Evolutionary conservation across 371 early-diverging fungal species (phyloP).

Genomic region (Zopfochytrium polystomum): DNA sequence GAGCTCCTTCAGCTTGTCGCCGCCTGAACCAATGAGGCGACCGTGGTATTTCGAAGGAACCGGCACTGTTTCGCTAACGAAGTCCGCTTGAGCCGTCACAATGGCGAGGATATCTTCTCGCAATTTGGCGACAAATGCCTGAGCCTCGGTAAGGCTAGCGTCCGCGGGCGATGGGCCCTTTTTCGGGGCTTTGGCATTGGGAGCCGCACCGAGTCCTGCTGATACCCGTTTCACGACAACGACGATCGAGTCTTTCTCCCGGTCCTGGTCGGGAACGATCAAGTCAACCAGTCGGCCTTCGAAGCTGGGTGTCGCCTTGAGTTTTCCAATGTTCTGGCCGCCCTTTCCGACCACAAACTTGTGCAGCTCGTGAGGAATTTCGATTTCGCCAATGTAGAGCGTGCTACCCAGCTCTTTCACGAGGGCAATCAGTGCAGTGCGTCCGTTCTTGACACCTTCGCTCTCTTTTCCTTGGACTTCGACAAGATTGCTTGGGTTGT

Average conservation of each 20-base stretch:
- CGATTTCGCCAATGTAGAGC: slow-evolving; percentile 63
- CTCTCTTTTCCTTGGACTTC: slow-evolving; percentile 46
- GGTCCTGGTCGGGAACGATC: slow-evolving; percentile 65
- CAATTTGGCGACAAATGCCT: slow-evolving; percentile 58
- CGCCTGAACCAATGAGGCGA: slow-evolving; percentile 68
- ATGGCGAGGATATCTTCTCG: slow-evolving; percentile 61
- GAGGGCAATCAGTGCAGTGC: slow-evolving; percentile 27
- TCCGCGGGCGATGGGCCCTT: slow-evolving; percentile 39
- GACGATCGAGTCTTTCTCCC: slow-evolving; percentile 62
- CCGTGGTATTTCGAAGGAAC: slow-evolving; percentile 76
- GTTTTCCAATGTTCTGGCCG: slow-evolving; percentile 63
- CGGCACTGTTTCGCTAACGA: slow-evolving; percentile 55
- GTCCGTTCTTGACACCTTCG: too few relatives aligned
- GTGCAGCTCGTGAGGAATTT: slow-evolving; percentile 77
- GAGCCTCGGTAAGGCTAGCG: slow-evolving; percentile 51
- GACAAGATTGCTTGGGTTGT: slow-evolving; percentile 10
- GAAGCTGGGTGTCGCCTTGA: slow-evolving; percentile 39
- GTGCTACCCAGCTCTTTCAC: slow-evolving; percentile 31
- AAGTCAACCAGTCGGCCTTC: slow-evolving; percentile 57
- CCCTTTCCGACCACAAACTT: slow-evolving; percentile 74
- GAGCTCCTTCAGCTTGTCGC: too few relatives aligned
- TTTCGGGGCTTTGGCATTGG: slow-evolving; percentile 37
- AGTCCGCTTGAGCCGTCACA: slow-evolving; percentile 55
- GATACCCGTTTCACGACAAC: slow-evolving; percentile 58
- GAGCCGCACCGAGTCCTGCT: slow-evolving; percentile 9